Percentiles rank a stretch among this genome's conserved stretches.
phyloP scores from a whole-genome alignment of 495 filamentous ascomycete genomes.

The Aspergillus kassunensis region DNA sequence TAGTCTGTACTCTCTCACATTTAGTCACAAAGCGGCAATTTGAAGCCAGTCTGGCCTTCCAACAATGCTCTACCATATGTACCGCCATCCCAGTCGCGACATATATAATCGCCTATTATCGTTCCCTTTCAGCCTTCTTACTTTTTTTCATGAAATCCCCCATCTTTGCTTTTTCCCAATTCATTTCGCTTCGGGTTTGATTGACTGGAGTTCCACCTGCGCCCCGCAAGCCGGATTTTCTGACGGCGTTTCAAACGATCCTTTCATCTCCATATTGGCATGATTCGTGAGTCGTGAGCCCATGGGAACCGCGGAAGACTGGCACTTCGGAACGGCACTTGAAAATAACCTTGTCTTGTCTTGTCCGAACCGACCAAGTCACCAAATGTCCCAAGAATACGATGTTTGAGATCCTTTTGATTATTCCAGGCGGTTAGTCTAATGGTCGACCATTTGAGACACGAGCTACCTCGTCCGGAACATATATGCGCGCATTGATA shows the following conservation, averaged over 20 bases:
- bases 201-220: slow-evolving; percentile 7
- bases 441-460: neutral
- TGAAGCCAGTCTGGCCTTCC: neutral
- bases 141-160: neutral
- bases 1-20: no score
- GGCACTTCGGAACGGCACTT: slow-evolving; percentile 23
- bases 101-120: neutral
- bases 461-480: neutral
- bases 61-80: neutral
- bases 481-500: neutral
- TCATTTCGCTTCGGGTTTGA: slow-evolving; percentile 4
- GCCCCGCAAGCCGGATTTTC: slow-evolving; percentile 16
- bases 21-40: no score
- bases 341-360: slow-evolving; percentile 24
- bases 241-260: slow-evolving; percentile 11
- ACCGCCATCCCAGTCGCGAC: no score
- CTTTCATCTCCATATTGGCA: slow-evolving; percentile 6
- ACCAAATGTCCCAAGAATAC: slow-evolving; percentile 1
- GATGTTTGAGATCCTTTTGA: neutral
- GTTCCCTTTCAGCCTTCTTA: neutral
- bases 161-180: slow-evolving; percentile 4
- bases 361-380: slow-evolving; percentile 9
- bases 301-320: neutral
- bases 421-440: neutral
- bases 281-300: neutral